Percentiles rank a stretch among this genome's conserved stretches.
Evolutionary conservation across 1,139 yeast genomes (phyloP).

Genomic region (Lodderomyces parapsilosis): DNA sequence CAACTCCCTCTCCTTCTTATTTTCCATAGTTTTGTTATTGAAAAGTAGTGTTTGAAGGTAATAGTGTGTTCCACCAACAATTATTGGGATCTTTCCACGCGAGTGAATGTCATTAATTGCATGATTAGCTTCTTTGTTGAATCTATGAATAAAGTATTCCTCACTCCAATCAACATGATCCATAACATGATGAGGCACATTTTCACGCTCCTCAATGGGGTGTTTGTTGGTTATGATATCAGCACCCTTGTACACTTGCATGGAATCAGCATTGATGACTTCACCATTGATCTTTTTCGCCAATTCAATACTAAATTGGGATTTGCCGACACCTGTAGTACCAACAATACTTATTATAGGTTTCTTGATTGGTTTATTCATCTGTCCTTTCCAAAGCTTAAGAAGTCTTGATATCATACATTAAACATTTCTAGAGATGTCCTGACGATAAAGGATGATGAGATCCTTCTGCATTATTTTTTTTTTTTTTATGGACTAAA

Average conservation of each 20-base stretch:
- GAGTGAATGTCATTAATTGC: slow-evolving; percentile 64
- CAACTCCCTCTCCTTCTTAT: slow-evolving; percentile 10
- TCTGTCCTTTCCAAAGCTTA: neutral
- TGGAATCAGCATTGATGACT: slow-evolving; percentile 91
- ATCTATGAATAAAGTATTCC: slow-evolving; percentile 81
- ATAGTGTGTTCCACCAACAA: slow-evolving; percentile 96
- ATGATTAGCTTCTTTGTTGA: slow-evolving; percentile 65
- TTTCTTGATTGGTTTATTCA: slow-evolving; percentile 13
- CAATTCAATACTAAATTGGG: slow-evolving; percentile 78
- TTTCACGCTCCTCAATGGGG: slow-evolving; percentile 72
- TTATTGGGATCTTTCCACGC: slow-evolving; percentile 74
- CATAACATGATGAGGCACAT: slow-evolving; percentile 81
- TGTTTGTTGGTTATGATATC: slow-evolving; percentile 90
- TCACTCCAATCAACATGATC: slow-evolving; percentile 79
- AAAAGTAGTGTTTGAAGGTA: slow-evolving; percentile 79
- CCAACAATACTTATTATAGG: slow-evolving; percentile 76
- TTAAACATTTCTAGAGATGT: neutral
- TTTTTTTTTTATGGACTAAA: too few species aligned
- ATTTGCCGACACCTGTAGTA: slow-evolving; percentile 98
- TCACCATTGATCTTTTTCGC: slow-evolving; percentile 83
- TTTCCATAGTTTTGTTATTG: slow-evolving; percentile 52
- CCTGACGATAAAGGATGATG: too few species aligned
- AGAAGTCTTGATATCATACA: neutral
- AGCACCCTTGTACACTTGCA: slow-evolving; percentile 82
- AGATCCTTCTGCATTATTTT: too few species aligned